Evolutionary conservation across 1,284 basidiomycete genomes (phyloP), one percentile per base, ranked within the genome.

Genomic region (Cutaneotrichosporon sp.): DNA sequence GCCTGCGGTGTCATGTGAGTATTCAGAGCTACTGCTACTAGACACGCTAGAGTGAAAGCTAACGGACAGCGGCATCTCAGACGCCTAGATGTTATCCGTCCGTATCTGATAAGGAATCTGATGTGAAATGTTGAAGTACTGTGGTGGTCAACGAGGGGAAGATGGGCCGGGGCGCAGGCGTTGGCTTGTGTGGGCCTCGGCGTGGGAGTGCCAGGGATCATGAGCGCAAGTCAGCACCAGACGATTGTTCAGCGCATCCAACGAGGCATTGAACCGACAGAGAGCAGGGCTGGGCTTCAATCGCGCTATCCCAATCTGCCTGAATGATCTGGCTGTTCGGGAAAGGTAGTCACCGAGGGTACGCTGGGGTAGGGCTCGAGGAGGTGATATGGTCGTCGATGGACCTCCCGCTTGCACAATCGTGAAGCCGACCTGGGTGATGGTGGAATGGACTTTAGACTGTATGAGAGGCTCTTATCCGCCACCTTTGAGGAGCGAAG

Each of bases 1-100:
- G 89, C 89, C 22, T 90, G 89, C 73, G 90, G 89, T 72, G 86
- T 90, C 62, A 89, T 91, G 51, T 53, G 51, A 53, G 51, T 36
- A n/a, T 22, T 50, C 26, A 30, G 5, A 30, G 5, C 22, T 30
- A 9, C 5, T 8, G 6, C 10, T 21, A 50, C 10, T 13, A 26
- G 26, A 26, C 3, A 26, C 26, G 26, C 26, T 6, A 7, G n/a
- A 7, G 42, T n/a, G 6, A 16, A 46, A 26, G 38, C 55, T 56
- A 21, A 56, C 55, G 10, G 11, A 16, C 55, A 56, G 55, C 16
- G 55, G 55, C 55, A 56, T 56, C 38, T 38, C 55, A 2, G 42
- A 46, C 55, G 22, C 13, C 36, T 56, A 56, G 38, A 22, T 21
- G 55, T 18, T 4, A 14, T 26, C 26, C 50, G 18, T 53, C 31